Percentiles rank a stretch among this genome's conserved stretches.
phyloP scores from a whole-genome alignment of 2,329 filamentous ascomycete genomes.

The Capronia coronata region DNA sequence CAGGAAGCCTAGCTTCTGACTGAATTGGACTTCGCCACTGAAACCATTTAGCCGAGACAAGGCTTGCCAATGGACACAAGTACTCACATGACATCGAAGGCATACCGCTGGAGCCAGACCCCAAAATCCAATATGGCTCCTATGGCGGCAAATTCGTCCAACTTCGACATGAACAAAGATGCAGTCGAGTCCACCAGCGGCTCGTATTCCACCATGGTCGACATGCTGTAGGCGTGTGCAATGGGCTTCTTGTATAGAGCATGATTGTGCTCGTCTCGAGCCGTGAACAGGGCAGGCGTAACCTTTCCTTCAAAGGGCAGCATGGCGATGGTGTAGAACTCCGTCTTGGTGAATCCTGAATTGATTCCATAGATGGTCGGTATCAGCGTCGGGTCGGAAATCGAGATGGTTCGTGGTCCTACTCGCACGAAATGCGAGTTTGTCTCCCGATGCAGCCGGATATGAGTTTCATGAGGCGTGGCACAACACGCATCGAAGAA shows the following conservation, averaged over 20 bases:
- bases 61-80: neutral
- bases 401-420: conserved; percentile 66
- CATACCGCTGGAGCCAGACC: conserved; percentile 19
- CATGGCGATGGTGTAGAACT: conserved; percentile 19
- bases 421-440: conserved; percentile 64
- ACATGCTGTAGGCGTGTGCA: conserved; percentile 57
- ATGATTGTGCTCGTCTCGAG: conserved; percentile 65
- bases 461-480: conserved; percentile 60
- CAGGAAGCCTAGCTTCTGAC: conserved; percentile 29
- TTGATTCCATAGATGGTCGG: conserved; percentile 74
- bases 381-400: conserved; percentile 65
- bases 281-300: conserved; percentile 53
- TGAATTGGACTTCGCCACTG: conserved; percentile 33
- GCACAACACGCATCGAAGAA: conserved; percentile 60
- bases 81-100: conserved; percentile 24
- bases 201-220: conserved; percentile 41
- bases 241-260: conserved; percentile 66
- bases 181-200: conserved; percentile 71
- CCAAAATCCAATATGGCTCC: conserved; percentile 9
- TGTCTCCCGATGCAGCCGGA: conserved; percentile 62
- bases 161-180: conserved; percentile 60
- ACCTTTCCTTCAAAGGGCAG: conserved; percentile 28
- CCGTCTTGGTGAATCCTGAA: conserved; percentile 70
- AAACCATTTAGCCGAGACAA: neutral
- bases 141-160: conserved; percentile 45